Conservation (phyloP, 805 yeast genomes). For the Monosporozyma siamensis region DNA sequence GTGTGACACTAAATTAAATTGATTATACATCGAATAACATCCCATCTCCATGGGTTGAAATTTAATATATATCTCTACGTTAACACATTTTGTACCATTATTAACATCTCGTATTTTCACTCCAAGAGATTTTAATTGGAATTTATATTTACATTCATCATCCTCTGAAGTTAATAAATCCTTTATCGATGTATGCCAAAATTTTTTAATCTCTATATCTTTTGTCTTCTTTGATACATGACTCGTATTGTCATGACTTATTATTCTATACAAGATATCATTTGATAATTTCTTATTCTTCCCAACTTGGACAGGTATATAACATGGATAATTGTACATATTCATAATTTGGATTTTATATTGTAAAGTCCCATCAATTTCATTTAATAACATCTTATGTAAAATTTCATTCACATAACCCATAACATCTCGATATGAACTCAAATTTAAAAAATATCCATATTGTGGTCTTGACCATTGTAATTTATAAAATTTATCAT, state of each 20-base stretch:
- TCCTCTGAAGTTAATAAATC: neutral
- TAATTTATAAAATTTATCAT: neutral
- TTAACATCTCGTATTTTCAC: neutral
- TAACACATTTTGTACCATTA: neutral
- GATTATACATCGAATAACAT: neutral
- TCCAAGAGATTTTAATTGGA: neutral
- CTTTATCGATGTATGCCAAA: neutral
- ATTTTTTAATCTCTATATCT: neutral
- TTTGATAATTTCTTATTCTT: neutral
- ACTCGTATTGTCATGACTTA: neutral
- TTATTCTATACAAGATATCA: neutral
- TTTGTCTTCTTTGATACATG: neutral
- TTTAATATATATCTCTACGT: neutral
- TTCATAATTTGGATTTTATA: neutral
- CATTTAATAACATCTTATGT: neutral
- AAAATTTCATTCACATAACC: neutral
- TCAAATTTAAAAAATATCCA: neutral
- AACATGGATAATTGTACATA: neutral
- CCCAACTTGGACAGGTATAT: neutral
- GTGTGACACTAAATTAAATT: neutral
- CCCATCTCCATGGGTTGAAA: neutral
- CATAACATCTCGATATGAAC: neutral
- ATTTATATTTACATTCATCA: neutral
- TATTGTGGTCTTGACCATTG: constrained; percentile 3
- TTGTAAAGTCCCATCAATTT: neutral